Evolutionary conservation across 345 rosid species (phyloP), one percentile per base, ranked within the genome.

Genomic region (Salix caprea): DNA sequence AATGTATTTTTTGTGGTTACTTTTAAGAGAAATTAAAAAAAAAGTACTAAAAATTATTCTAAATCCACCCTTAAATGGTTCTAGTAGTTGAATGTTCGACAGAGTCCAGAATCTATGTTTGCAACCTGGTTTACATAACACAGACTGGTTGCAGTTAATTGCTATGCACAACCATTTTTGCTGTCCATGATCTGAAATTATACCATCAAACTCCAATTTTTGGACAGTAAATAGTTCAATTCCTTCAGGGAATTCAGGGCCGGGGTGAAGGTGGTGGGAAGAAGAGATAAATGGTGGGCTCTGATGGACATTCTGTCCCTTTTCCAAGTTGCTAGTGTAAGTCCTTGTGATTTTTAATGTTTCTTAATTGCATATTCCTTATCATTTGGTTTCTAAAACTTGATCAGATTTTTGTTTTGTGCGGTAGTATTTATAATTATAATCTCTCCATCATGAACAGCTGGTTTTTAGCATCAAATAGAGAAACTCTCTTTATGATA

Each of bases 71-170:
- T 34, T 34, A 34, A 34, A 34, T 60, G 10, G 56, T 75, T 67
- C 54, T 54, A 16, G 52, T 69, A 30, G 78, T 72, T 42, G 42
- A 62, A 75, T 9, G 52, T 72, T 80, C 70, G 46, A 34, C 74
- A 6, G 62, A n/a, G 14, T n/a, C 62, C 5, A 56, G 13, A 62
- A 67, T 28, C 39, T 32, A 37, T 11, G 2, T 26, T 12, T 15
- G 30, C 7, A n/a, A 44, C 37, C 10, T 18, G 18, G 8, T n/a
- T 21, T 8, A 2, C 16, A 58, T 2, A 15, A 50, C 56, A 50
- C n/a, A 16, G 46, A 19, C 44, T 37, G 30, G 65, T 36, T 2
- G 72, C 21, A 14, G 72, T 23, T 44, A 12, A 50, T 19, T 50
- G 56, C 56, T 50, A 18, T 18, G 19, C 0, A 18, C n/a, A 6